These are phyloP conservation scores for Abortiporus biennis DNA, from an alignment of 1,284 basidiomycete genomes.

Conservation along the genomic window DNA sequence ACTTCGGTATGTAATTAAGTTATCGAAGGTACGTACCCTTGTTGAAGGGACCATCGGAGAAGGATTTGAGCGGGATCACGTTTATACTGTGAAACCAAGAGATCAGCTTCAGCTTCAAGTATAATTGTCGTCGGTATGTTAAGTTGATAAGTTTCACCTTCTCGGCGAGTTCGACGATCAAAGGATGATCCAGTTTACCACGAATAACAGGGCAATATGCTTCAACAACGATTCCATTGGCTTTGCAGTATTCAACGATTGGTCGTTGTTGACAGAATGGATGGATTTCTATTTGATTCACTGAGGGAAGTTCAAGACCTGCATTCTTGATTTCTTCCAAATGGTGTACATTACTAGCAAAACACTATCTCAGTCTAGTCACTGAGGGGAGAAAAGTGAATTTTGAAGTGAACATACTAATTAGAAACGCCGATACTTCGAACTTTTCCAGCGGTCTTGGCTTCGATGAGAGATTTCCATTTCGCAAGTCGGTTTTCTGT, in stretches of 20 bases:
- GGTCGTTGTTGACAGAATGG: conserved; percentile 79
- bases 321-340: conserved; percentile 66
- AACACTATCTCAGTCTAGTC: conserved; percentile 13
- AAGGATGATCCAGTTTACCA: conserved; percentile 34
- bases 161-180: conserved; percentile 36
- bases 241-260: conserved; percentile 71
- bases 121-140: not conserved
- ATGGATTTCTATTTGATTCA: conserved; percentile 87
- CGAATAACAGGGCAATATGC: conserved; percentile 53
- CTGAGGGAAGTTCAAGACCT: conserved; percentile 57
- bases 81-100: conserved; percentile 24
- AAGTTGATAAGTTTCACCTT: conserved; percentile 22
- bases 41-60: conserved; percentile 64
- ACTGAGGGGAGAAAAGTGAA: not conserved
- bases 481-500: conserved; percentile 35
- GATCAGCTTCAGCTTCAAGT: not conserved
- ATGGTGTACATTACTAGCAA: conserved; percentile 55
- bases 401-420: conserved; percentile 32
- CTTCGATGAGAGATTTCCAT: conserved; percentile 38
- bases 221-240: conserved; percentile 66
- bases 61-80: conserved; percentile 56
- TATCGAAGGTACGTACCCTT: conserved; percentile 23
- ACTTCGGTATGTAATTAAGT: not conserved
- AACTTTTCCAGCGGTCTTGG: conserved; percentile 44
- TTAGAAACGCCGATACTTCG: conserved; percentile 59